Base-by-base conservation (phyloP, 139 green algal species). In the Tetradesmus obliquus region DNA sequence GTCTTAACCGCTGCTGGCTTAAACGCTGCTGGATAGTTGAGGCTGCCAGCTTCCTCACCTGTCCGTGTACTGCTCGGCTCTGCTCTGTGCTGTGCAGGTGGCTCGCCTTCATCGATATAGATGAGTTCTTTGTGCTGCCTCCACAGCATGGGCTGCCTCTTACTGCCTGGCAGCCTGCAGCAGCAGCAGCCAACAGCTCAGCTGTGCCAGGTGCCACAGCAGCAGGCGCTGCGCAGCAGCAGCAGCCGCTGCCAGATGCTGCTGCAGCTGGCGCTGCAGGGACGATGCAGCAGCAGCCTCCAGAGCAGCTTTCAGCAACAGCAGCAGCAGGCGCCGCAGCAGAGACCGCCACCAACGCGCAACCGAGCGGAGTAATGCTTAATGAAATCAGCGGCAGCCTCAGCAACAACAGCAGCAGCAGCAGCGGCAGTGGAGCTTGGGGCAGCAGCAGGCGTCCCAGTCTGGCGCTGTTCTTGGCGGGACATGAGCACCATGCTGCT, bases 21-120 rank as follows among this genome's bases (percentile, higher is more conserved):
- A n/a, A n/a, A n/a, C n/a, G n/a, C n/a, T n/a, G n/a, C n/a, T n/a
- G n/a, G n/a, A n/a, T n/a, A n/a, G n/a, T n/a, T n/a, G n/a, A n/a
- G n/a, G n/a, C n/a, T n/a, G n/a, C n/a, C n/a, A n/a, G n/a, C n/a
- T n/a, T n/a, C n/a, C n/a, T n/a, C n/a, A n/a, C n/a, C n/a, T n/a
- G n/a, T n/a, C n/a, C n/a, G n/a, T n/a, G n/a, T n/a, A n/a, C n/a
- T n/a, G n/a, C n/a, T n/a, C n/a, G n/a, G n/a, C n/a, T n/a, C 57
- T 81, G 72, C 13, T 8, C 10, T 54, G 79, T 54, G 55, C 2
- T 66, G 53, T 87, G 82, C 82, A 87, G 74, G 2, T 95, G 90
- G 72, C 90, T 95, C 74, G 91, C 86, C 1, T 94, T 95, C n/a
- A 91, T 95, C 0, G 93, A 95, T 79, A 86, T 88, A 4, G 93